phyloP scores from a whole-genome alignment of 2,329 filamentous ascomycete species.

The Talaromyces albobiverticillius region DNA sequence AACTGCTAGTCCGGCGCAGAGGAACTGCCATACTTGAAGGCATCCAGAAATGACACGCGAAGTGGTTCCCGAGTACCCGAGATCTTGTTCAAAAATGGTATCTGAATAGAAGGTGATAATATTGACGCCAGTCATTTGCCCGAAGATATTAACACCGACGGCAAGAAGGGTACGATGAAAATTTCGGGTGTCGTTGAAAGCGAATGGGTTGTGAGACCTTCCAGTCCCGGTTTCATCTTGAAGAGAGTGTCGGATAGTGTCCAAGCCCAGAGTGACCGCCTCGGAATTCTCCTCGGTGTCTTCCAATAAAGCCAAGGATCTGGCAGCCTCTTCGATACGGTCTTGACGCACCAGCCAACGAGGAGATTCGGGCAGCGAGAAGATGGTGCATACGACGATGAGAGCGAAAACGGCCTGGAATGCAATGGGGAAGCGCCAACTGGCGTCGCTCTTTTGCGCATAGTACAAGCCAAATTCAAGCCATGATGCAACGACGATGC shows the following conservation, averaged over 20 bases:
- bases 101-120: conserved; percentile 31
- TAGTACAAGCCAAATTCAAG: conserved; percentile 14
- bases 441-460: conserved; percentile 15
- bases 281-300: conserved; percentile 6
- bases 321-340: conserved; percentile 16
- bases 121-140: conserved; percentile 30
- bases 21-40: conserved; percentile 21
- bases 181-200: conserved; percentile 22
- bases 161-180: conserved; percentile 25
- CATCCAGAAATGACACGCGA: conserved; percentile 25
- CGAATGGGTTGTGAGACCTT: conserved; percentile 19
- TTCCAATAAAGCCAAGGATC: conserved; percentile 8
- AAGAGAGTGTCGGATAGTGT: conserved; percentile 10
- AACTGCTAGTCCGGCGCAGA: conserved; percentile 49
- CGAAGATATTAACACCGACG: conserved; percentile 25
- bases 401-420: conserved; percentile 45
- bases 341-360: conserved; percentile 14
- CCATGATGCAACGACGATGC: conserved; percentile 15
- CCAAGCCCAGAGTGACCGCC: conserved; percentile 4
- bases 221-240: conserved; percentile 13
- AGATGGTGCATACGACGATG: conserved; percentile 31
- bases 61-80: conserved; percentile 21
- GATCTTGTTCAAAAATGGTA: conserved; percentile 26
- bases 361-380: conserved; percentile 20
- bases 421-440: conserved; percentile 43